Percentiles rank a stretch among this genome's conserved stretches.
Conservation (phyloP, 2,329 filamentous ascomycete species). For the Tolypocladium ophioglossoides region DNA sequence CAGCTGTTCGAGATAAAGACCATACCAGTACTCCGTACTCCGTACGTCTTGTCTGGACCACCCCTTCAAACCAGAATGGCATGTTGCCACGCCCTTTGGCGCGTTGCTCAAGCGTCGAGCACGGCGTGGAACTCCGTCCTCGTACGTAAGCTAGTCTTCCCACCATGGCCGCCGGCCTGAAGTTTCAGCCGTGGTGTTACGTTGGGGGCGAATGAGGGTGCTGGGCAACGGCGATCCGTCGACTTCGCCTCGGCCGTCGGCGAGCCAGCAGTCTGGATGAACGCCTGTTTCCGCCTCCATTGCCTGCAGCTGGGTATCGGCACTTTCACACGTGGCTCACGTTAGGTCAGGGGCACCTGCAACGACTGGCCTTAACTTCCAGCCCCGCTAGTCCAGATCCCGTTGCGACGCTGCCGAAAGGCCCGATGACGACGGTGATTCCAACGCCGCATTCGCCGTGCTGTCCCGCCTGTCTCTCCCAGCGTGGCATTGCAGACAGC, state of each 20-base stretch:
- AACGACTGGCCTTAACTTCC: neutral
- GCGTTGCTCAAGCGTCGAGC: neutral
- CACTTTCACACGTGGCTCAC: conserved; percentile 1
- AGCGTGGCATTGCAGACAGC: neutral
- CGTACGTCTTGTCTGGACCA: too few species aligned
- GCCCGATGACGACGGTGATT: neutral
- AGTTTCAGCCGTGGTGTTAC: conserved; percentile 5
- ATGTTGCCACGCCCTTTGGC: neutral
- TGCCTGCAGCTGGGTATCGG: neutral
- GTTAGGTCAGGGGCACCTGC: neutral
- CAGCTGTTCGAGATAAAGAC: neutral
- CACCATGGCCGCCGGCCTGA: conserved; percentile 2
- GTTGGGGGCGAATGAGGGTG: neutral
- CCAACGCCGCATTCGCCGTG: neutral
- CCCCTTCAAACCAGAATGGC: neutral
- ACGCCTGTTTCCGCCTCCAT: neutral
- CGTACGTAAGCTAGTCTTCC: too few species aligned
- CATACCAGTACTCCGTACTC: too few species aligned
- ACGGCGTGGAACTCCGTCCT: too few species aligned
- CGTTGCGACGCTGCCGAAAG: neutral
- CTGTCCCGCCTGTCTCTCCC: neutral
- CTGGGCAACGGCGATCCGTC: neutral
- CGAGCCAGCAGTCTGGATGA: neutral
- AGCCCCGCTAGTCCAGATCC: neutral
- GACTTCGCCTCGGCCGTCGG: neutral